Base-by-base conservation (phyloP, 352 stramenopile genomes). In the Vaucheria bursata region DNA sequence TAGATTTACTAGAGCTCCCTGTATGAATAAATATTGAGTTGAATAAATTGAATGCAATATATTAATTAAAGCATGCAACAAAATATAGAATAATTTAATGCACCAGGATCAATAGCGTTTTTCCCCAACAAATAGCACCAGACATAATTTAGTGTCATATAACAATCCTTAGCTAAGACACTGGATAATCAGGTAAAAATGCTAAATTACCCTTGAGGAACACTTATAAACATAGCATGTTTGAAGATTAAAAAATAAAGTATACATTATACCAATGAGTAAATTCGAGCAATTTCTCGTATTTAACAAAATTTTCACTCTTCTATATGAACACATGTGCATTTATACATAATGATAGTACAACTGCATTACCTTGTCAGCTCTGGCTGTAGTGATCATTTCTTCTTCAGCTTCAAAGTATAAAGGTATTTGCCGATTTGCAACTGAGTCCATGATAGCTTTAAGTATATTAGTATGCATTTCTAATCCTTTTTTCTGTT, bases 401-500 rank as follows among this genome's bases (percentile, higher is more conserved):
- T 78, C 76, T 59, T 88, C 84, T 65, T 88, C 85, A 4, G 85
- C 37, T 33, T 88, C 85, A 73, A 87, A 88, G 72, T 84, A 88
- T 33, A 84, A 77, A n/a, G 85, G 85, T 0, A 84, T 64, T 53
- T 95, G 88, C 25, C 90, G 75, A 37, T 85, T 77, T 18, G 89
- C 89, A 67, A 95, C 88, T 81, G 90, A 80, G 75, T 91, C 90
- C 91, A 95, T 95, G 8, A 92, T 86, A 29, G 90, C 89, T 85
- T 94, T 88, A 25, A 95, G 82, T 67, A 95, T 91, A 59, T 89
- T 92, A 0, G 91, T 95, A 79, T 95, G 91, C 36, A 91, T 85
- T 85, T 95, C 91, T 3, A 95, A 75, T 68, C 89, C 87, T 76
- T 92, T 93, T 80, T 95, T 95, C 40, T 88, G 84, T 49, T 91